Evolutionary conservation across 2,329 filamentous ascomycete genomes (phyloP), one percentile per base, ranked within the genome.

Genomic region (Diaporthe sp.): DNA sequence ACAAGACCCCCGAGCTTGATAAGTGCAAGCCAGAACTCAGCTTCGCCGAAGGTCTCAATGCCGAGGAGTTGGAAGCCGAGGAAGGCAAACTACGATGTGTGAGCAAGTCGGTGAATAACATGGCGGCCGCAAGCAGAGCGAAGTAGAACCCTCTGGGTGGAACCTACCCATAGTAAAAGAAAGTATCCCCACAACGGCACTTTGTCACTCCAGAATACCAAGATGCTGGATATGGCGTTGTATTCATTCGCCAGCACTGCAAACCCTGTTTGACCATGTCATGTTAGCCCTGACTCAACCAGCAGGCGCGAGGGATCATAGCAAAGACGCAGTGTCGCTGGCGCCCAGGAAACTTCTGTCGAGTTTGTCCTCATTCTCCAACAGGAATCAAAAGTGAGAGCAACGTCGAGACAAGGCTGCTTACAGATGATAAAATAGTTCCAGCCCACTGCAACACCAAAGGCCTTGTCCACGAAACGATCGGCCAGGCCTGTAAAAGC

Each of bases 21-120:
- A 22, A 93, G 87, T 0, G 93, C 92, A 74, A 95, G 89, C 93
- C 93, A 95, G 80, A 95, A 95, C 81, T 96, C 94, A 13, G 93
- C 91, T 81, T 96, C 94, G 19, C 94, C 94, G 81, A 95, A 96
- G 4, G 92, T 91, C 79, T 92, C 90, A 1, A 95, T 92, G 1
- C 93, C 93, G 1, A 95, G 85, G 46, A 95, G 87, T 79, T 95
- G 94, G 75, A 95, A 91, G 0, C 85, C 87, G 0, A 92, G 86
- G 77, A 95, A 94, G 0, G 91, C 84, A n/a, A 82, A 83, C 86
- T 76, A 49, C 34, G 25, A 17, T 39, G 4, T 31, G 46, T 65
- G 13, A 73, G 69, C 19, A 25, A 3, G 9, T 15, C 3, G 9
- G 34, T 86, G 42, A 25, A 3, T n/a, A n/a, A n/a, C n/a, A n/a